Conservation (phyloP, 2,329 filamentous ascomycete species). For the Fusarium metavorans region DNA sequence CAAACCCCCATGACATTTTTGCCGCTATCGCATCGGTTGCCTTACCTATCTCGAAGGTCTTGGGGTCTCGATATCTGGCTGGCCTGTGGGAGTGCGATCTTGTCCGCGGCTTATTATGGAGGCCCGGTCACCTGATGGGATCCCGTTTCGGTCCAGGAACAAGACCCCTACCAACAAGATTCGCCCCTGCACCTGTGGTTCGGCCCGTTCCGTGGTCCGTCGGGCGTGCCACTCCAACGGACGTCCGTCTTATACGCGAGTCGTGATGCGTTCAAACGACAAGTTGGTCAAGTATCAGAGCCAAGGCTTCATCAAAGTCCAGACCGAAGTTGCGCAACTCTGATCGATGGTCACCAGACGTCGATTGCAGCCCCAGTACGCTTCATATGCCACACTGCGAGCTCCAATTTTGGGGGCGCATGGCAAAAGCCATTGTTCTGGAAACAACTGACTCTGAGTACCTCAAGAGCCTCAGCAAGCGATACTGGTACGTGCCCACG, state of each 20-base stretch:
- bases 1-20: slow-evolving; percentile 23
- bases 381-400: slow-evolving; percentile 23
- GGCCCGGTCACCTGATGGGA: neutral
- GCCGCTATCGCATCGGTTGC: slow-evolving; percentile 21
- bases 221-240: no score
- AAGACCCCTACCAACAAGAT: neutral
- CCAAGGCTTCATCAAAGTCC: neutral
- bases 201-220: slow-evolving; percentile 30
- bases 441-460: neutral
- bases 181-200: neutral
- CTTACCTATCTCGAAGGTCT: neutral
- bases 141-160: neutral
- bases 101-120: slow-evolving; percentile 4
- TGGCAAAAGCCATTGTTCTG: slow-evolving; percentile 2
- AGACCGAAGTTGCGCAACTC: neutral
- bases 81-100: slow-evolving; percentile 24
- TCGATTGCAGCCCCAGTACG: neutral
- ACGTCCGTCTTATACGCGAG: neutral
- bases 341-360: neutral
- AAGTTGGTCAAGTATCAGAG: neutral
- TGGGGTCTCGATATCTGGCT: slow-evolving; percentile 14
- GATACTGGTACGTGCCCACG: neutral
- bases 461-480: neutral
- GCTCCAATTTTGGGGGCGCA: slow-evolving; percentile 3
- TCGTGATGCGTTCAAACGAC: neutral